A percentile compares a stretch with the other conserved stretches of the same genome.
Conservation (phyloP, 2,329 filamentous ascomycete genomes). For the Teratosphaeria destructans region DNA sequence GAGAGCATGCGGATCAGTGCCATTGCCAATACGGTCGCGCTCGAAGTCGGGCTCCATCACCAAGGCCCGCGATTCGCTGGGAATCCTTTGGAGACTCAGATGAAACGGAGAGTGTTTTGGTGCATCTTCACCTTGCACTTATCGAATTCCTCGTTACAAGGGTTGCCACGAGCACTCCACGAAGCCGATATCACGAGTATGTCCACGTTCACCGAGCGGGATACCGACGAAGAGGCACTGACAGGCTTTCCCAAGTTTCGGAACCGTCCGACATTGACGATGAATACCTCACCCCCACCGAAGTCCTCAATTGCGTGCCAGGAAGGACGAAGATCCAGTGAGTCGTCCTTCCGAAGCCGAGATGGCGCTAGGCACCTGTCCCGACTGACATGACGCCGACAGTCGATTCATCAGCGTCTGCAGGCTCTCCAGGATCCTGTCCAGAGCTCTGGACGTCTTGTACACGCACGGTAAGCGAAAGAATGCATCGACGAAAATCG, state of each 20-base stretch:
- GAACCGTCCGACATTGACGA: slow-evolving; percentile 5
- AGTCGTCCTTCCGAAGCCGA: too few relatives aligned
- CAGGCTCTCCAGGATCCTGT: slow-evolving; percentile 4
- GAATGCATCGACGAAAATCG: slow-evolving; percentile 4
- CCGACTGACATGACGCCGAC: too few relatives aligned
- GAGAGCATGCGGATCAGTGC: slow-evolving; percentile 4
- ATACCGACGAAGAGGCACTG: background rate
- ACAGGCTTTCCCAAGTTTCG: background rate
- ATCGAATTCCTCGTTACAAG: slow-evolving; percentile 3
- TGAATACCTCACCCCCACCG: slow-evolving; percentile 4
- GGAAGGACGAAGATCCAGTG: slow-evolving; percentile 3
- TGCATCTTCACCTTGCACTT: slow-evolving; percentile 6
- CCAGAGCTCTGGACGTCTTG: slow-evolving; percentile 4
- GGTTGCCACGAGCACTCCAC: slow-evolving; percentile 1
- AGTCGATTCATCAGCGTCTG: slow-evolving; percentile 4
- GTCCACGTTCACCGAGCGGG: background rate
- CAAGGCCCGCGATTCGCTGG: slow-evolving; percentile 1
- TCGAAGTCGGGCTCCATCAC: slow-evolving; percentile 6
- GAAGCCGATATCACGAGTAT: slow-evolving; percentile 1
- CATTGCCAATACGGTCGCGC: slow-evolving; percentile 1
- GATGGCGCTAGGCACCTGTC: too few relatives aligned
- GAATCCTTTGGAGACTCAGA: slow-evolving; percentile 6
- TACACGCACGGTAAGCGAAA: slow-evolving; percentile 5
- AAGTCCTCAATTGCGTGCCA: background rate
- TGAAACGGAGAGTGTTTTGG: slow-evolving; percentile 5